Conservation (phyloP, 202 grass and related monocot genomes). For the Schoenoplectus tabernaemontani region DNA sequence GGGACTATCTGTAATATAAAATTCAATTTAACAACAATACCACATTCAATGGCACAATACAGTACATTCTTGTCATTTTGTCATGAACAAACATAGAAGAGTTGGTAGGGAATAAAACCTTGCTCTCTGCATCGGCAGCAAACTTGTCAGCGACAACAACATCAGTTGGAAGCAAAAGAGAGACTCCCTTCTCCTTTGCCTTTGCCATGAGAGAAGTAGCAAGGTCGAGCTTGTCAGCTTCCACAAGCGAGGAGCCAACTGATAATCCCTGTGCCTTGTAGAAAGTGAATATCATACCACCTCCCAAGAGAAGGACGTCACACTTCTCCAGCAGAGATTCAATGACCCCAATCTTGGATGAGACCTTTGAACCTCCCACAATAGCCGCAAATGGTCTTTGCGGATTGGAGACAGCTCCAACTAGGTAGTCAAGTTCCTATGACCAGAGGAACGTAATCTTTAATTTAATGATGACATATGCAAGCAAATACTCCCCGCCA, state of each 20-base stretch:
- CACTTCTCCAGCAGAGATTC: constrained; percentile 86
- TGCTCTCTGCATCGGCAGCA: constrained; percentile 83
- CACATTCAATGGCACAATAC: background rate
- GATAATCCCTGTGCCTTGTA: constrained; percentile 93
- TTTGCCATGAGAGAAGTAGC: constrained; percentile 73
- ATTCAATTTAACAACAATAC: background rate
- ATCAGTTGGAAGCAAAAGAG: constrained; percentile 75
- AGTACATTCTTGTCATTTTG: background rate
- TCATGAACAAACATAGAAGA: background rate
- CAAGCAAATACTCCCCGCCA: constrained; percentile 3
- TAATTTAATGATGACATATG: background rate
- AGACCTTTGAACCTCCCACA: constrained; percentile 93
- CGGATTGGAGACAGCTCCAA: constrained; percentile 74
- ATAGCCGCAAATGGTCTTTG: constrained; percentile 88
- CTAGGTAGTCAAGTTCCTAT: constrained; percentile 96
- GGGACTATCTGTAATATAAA: constrained; percentile 46
- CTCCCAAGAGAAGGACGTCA: constrained; percentile 86
- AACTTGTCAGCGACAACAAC: constrained; percentile 94
- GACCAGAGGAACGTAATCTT: constrained; percentile 14
- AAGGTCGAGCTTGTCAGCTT: constrained; percentile 85
- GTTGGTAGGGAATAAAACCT: constrained; percentile 39
- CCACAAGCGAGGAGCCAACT: constrained; percentile 81
- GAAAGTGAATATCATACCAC: constrained; percentile 99
- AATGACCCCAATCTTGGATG: constrained; percentile 91
- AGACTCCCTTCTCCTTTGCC: constrained; percentile 82